These are phyloP conservation scores for Stachybotrys chartarum DNA, from an alignment of 2,329 filamentous ascomycete genomes.

Conservation along the genomic window DNA sequence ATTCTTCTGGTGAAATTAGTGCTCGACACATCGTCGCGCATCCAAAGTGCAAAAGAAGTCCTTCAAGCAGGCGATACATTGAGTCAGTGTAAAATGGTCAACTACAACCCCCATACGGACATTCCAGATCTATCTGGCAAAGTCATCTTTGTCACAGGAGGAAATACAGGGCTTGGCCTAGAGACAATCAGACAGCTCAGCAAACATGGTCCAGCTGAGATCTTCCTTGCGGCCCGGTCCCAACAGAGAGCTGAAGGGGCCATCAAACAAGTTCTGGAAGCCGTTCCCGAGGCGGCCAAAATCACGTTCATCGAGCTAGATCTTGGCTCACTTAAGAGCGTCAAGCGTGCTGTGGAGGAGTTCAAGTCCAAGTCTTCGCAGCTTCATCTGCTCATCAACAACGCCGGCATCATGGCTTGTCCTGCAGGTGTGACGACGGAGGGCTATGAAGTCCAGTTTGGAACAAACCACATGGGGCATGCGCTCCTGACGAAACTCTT, in stretches of 20 bases:
- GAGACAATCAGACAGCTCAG: conserved; percentile 7
- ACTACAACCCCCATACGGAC: conserved; percentile 28
- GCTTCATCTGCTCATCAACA: conserved; percentile 36
- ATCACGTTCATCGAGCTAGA: conserved; percentile 34
- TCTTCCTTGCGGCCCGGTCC: conserved; percentile 20
- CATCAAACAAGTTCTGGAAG: conserved; percentile 25
- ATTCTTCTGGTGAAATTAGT: too few species aligned
- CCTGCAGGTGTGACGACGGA: conserved; percentile 28
- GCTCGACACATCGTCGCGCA: too few species aligned
- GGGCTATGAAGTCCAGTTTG: conserved; percentile 38
- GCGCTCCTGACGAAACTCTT: conserved; percentile 31
- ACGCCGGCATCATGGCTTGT: conserved; percentile 27
- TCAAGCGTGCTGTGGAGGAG: conserved; percentile 29
- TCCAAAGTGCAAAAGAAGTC: too few species aligned
- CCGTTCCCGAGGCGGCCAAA: conserved; percentile 8
- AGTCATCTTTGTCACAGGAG: conserved; percentile 38
- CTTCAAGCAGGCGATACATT: too few species aligned
- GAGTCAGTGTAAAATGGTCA: neutral
- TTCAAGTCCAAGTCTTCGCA: conserved; percentile 23
- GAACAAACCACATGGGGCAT: conserved; percentile 38
- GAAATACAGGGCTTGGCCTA: conserved; percentile 16
- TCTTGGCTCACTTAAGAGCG: conserved; percentile 34
- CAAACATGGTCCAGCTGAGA: conserved; percentile 6
- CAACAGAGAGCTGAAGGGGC: conserved; percentile 25
- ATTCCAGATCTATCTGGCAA: conserved; percentile 33